Base-by-base conservation (phyloP, 257 asterid species). In the Thymus mandschuricus region DNA sequence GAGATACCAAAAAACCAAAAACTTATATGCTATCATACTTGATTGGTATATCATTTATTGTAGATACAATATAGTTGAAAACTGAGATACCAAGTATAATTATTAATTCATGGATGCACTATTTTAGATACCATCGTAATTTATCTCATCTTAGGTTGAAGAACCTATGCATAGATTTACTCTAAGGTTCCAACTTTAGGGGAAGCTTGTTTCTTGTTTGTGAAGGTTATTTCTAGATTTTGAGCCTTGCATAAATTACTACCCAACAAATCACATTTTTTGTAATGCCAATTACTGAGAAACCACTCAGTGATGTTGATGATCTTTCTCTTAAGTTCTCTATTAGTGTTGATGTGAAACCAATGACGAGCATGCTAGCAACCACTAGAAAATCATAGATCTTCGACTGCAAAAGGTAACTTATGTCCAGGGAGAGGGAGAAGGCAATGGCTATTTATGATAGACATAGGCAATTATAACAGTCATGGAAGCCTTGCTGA, bases 271-370 rank as follows among this genome's bases (percentile, higher is more conserved):
- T 63, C 84, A 66, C 74, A 21, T 84, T 81, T 35, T 78, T 78
- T 57, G 81, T 84, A 71, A 79, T 82, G 75, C 84, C 88, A 46
- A 55, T 70, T 70, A 80, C 71, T 27, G 91, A 88, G 84, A 91
- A 88, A 65, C 88, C 91, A 44, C 84, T 82, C 61, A 86, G 86
- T 35, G 95, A 79, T 41, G 78, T 88, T 33, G 89, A 88, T 49
- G 92, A 86, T 75, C 80, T 88, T 72, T 86, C 92, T 27, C 59
- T 84, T 49, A 82, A 80, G 66, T 84, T 86, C 73, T 88, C 92
- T 52, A 21, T 81, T 10, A 89, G 86, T 44, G 81, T 76, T 54
- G 95, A 88, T 70, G 64, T 73, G 68, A 86, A 81, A 80, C 74
- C 61, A 81, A 65, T 72, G 82, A 84, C 29, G 88, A 86, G 33